phyloP scores from a whole-genome alignment of 768 basidiomycete genomes.

The Amanita pseudoporphyria region DNA sequence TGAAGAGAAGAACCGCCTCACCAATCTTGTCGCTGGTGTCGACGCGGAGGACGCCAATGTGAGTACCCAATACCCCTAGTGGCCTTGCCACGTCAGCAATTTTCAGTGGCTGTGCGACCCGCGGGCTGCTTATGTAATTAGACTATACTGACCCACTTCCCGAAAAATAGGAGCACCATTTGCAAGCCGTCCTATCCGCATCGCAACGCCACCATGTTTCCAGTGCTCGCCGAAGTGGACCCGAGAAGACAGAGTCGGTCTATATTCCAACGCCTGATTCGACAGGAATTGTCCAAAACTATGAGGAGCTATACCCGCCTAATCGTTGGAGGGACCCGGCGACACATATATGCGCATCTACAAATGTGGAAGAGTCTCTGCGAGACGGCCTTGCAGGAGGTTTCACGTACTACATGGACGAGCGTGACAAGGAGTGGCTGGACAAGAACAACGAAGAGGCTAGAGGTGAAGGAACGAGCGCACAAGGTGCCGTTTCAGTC shows the following conservation, averaged over 20 bases:
- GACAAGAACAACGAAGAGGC: slow-evolving; percentile 85
- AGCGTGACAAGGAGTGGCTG: slow-evolving; percentile 92
- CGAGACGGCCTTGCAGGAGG: slow-evolving; percentile 56
- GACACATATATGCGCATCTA: slow-evolving; percentile 72
- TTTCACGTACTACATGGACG: slow-evolving; percentile 91
- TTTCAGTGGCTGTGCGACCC: slow-evolving; percentile 40
- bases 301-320: slow-evolving; percentile 64
- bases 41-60: slow-evolving; percentile 93
- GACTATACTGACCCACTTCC: slow-evolving; percentile 11
- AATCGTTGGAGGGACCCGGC: slow-evolving; percentile 67
- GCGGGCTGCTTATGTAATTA: slow-evolving; percentile 37
- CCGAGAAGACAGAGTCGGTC: slow-evolving; percentile 34
- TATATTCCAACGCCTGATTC: slow-evolving; percentile 94
- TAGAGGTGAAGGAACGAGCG: slow-evolving; percentile 76
- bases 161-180: slow-evolving; percentile 39
- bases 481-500: slow-evolving; percentile 55
- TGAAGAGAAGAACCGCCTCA: slow-evolving; percentile 73
- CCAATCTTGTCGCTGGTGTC: slow-evolving; percentile 71
- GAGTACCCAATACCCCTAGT: slow-evolving; percentile 35
- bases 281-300: slow-evolving; percentile 69
- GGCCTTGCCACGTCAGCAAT: slow-evolving; percentile 29
- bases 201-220: slow-evolving; percentile 24
- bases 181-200: slow-evolving; percentile 41
- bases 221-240: slow-evolving; percentile 20
- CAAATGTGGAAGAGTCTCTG: slow-evolving; percentile 74